Evolutionary conservation across 2,329 filamentous ascomycete genomes (phyloP).

Genomic region (Phoma sp.): DNA sequence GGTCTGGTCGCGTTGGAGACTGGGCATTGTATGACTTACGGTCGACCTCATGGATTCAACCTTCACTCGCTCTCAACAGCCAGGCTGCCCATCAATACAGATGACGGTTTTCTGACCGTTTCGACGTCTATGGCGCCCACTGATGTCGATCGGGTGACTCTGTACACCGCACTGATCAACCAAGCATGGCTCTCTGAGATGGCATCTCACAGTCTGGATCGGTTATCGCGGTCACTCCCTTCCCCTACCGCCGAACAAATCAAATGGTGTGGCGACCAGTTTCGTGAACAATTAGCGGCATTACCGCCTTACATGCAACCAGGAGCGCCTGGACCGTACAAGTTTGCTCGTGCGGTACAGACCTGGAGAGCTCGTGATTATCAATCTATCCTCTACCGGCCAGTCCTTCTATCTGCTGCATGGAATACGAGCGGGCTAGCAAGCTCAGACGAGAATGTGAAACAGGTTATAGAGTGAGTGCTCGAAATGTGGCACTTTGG

Average conservation of each 20-base stretch:
- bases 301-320: background rate
- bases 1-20: background rate
- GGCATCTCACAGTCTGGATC: background rate
- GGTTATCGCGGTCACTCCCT: background rate
- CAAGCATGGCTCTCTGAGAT: background rate
- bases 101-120: background rate
- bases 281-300: background rate
- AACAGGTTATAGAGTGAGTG: background rate
- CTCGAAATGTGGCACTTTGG: background rate
- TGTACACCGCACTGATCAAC: background rate
- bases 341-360: background rate
- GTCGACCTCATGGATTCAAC: background rate
- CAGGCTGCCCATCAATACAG: background rate
- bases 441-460: background rate
- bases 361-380: background rate
- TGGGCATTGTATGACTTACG: background rate
- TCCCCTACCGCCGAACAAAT: background rate
- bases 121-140: background rate
- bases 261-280: background rate
- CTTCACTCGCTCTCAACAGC: background rate
- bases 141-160: background rate
- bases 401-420: background rate
- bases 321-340: background rate
- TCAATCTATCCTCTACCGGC: background rate
- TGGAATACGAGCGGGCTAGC: background rate